Evolutionary conservation across 345 rosid species (phyloP).

Genomic region (Sisymbrium irio): DNA sequence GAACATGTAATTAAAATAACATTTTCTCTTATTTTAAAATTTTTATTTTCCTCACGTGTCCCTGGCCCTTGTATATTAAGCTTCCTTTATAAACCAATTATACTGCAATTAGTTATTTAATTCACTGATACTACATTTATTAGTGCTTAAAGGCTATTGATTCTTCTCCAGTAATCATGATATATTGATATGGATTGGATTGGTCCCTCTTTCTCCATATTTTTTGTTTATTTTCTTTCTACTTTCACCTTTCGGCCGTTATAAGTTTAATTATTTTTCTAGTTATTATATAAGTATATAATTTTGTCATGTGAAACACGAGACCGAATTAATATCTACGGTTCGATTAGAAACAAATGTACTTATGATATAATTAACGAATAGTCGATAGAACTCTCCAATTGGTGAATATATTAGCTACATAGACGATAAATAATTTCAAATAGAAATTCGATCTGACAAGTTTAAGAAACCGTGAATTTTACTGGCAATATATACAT

Average conservation of each 20-base stretch:
- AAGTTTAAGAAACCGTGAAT: too few species aligned
- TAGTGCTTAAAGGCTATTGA: constrained; percentile 7
- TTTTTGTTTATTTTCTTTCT: not conserved
- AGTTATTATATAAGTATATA: not conserved
- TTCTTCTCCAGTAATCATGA: not conserved
- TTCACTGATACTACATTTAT: not conserved
- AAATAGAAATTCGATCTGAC: too few species aligned
- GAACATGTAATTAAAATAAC: not conserved
- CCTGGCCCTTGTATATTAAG: not conserved
- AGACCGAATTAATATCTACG: not conserved
- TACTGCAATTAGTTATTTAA: not conserved
- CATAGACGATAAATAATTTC: too few species aligned
- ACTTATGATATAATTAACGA: not conserved
- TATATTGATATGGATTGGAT: constrained; percentile 7
- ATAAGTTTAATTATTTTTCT: not conserved
- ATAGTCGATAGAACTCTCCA: not conserved
- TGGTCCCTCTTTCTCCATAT: not conserved
- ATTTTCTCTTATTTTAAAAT: not conserved
- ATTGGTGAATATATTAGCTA: too few species aligned
- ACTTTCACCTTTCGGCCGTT: constrained; percentile 11
- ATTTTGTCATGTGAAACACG: not conserved
- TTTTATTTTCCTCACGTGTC: not conserved
- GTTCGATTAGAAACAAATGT: not conserved
- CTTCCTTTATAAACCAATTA: not conserved
- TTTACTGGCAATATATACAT: not conserved